Evolutionary conservation across 2,329 filamentous ascomycete genomes (phyloP), one percentile per base, ranked within the genome.

Genomic region (Venturiaceae sp.): DNA sequence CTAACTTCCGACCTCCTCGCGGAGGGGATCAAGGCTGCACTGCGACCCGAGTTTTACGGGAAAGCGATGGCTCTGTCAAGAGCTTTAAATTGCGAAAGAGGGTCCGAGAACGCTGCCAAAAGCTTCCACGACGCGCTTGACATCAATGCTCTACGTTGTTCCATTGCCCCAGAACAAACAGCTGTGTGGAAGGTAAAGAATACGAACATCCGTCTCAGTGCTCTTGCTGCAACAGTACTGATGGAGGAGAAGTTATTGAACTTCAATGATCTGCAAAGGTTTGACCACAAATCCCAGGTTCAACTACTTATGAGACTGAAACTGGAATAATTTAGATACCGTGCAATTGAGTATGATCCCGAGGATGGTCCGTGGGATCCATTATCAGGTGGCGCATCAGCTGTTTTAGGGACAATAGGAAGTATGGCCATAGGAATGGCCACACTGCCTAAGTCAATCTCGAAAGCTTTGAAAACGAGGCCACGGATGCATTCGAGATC

Each of bases 181-280:
- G 72, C 71, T 55, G 70, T 72, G 0, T 74, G 72, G 72, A 65
- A 69, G 50, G 63, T 73, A 16, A 72, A 68, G 60, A 66, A 70
- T n/a, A 73, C 71, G 4, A 63, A 71, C 37, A 63, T 69, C 5
- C 65, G 65, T 47, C 60, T 74, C 41, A 73, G 71, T 58, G 69
- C 71, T 16, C 63, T 69, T 47, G 71, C 71, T 53, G 72, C 71
- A 30, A 70, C 69, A 7, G 65, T 72, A 5, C 67, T 74, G 44
- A 66, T 67, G 6, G 69, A 72, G 37, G 67, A 71, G 53, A 69
- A 69, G 34, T 65, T 70, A 32, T 61, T 73, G 3, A 67, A 66
- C 32, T 71, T n/a, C n/a, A n/a, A n/a, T n/a, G n/a, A n/a, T n/a
- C n/a, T n/a, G n/a, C n/a, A n/a, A n/a, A n/a, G n/a, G n/a, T n/a